Conservation (phyloP, 495 filamentous ascomycete genomes). For the Durotheca rogersii region DNA sequence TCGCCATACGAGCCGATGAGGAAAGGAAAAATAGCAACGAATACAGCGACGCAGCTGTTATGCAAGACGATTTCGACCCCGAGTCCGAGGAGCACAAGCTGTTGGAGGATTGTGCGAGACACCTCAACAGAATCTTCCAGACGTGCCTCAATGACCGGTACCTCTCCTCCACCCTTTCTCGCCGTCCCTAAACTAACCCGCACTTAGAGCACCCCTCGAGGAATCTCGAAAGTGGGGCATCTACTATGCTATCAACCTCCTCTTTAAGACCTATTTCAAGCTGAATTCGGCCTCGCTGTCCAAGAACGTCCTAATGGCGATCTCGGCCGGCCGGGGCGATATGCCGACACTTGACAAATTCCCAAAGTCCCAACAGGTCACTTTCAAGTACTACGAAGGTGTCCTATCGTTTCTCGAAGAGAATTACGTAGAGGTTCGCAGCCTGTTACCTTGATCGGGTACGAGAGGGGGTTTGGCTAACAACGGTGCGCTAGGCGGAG, state of each 20-base stretch:
- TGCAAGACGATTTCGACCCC: constrained; percentile 75
- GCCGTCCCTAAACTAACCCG: constrained; percentile 27
- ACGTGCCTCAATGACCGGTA: constrained; percentile 87
- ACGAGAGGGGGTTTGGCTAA: too few species aligned
- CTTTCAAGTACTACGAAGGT: constrained; percentile 92
- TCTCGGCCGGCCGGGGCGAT: constrained; percentile 70
- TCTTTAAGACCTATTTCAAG: constrained; percentile 99
- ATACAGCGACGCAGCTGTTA: constrained; percentile 45
- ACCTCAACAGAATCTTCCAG: constrained; percentile 85
- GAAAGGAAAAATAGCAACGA: constrained; percentile 53
- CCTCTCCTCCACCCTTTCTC: constrained; percentile 22
- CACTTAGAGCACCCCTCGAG: constrained; percentile 70
- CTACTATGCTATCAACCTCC: constrained; percentile 86
- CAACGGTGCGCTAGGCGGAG: constrained; percentile 72
- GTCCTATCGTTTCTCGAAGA: constrained; percentile 90
- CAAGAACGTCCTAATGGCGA: constrained; percentile 82
- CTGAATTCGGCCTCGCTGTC: constrained; percentile 84
- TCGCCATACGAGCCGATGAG: constrained; percentile 85
- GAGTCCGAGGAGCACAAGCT: constrained; percentile 72
- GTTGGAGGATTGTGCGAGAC: constrained; percentile 83
- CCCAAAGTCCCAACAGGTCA: constrained; percentile 88
- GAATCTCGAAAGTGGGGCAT: constrained; percentile 96
- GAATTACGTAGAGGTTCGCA: constrained; percentile 70
- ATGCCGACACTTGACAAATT: constrained; percentile 73
- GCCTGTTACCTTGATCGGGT: too few species aligned